A percentile compares a stretch with the other conserved stretches of the same genome.
These are phyloP conservation scores for Cystobasidiopsis lactophilus DNA, from an alignment of 768 basidiomycete species.

Conservation along the genomic window DNA sequence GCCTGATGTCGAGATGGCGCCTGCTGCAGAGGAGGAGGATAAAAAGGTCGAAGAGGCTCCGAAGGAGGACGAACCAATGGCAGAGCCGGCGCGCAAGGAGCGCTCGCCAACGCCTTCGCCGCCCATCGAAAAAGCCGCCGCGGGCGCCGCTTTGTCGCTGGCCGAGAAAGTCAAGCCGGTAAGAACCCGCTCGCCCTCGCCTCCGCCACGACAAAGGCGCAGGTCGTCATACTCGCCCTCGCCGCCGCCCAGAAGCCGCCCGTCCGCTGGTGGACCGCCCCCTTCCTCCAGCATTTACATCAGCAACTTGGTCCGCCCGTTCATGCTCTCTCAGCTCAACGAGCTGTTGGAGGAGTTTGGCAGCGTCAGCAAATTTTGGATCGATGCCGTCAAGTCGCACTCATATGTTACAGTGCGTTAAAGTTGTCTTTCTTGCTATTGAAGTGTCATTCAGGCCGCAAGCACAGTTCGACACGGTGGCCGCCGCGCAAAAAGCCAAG, in stretches of 20 bases:
- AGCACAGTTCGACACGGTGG: conserved; percentile 1
- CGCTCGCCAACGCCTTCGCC: no score
- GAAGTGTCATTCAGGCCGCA: not conserved
- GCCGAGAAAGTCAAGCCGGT: not conserved
- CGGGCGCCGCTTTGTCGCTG: not conserved
- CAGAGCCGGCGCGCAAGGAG: no score
- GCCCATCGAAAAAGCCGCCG: not conserved
- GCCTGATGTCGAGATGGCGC: no score
- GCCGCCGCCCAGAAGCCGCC: not conserved
- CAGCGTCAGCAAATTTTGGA: conserved; percentile 6
- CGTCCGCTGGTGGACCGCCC: not conserved
- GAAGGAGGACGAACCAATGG: not conserved
- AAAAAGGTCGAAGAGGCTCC: not conserved
- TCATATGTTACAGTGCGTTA: conserved; percentile 8
- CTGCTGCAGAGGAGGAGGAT: not conserved
- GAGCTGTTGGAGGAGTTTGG: conserved; percentile 6
- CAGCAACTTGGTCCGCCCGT: conserved; percentile 9
- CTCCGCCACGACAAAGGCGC: not conserved
- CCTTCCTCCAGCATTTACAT: conserved; percentile 6
- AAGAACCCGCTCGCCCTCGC: not conserved
- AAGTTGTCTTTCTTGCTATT: not conserved
- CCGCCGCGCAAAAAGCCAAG: not conserved
- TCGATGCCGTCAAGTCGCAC: conserved; percentile 9
- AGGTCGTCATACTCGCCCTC: not conserved
- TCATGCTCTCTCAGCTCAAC: conserved; percentile 6